phyloP scores from a whole-genome alignment of 2,329 filamentous ascomycete genomes.

The Grosmannia huntii region DNA sequence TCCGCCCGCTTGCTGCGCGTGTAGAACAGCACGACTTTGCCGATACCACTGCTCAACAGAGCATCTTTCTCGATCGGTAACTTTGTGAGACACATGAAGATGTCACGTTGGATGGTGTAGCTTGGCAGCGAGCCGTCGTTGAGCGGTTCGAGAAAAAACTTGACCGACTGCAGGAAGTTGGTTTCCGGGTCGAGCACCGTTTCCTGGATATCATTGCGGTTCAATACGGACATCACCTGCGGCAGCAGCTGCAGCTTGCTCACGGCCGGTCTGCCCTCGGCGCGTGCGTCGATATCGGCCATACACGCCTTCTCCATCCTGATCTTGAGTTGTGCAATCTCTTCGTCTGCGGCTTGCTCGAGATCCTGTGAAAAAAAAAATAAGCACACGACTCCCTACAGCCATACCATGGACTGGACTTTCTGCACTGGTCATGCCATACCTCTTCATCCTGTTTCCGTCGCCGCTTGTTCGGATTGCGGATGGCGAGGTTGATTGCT shows the following conservation, averaged over 20 bases:
- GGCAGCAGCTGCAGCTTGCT: constrained; percentile 92
- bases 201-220: constrained; percentile 74
- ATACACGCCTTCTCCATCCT: constrained; percentile 86
- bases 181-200: constrained; percentile 87
- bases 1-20: constrained; percentile 89
- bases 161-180: constrained; percentile 87
- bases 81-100: constrained; percentile 68
- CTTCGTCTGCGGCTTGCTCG: constrained; percentile 78
- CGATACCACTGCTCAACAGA: constrained; percentile 81
- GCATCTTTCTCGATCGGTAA: constrained; percentile 86
- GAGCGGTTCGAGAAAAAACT: constrained; percentile 92
- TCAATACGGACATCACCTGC: constrained; percentile 76
- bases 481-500: constrained; percentile 78
- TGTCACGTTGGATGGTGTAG: constrained; percentile 93
- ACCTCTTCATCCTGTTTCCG: constrained; percentile 83
- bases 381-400: not conserved
- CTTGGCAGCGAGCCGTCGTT: constrained; percentile 89
- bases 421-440: constrained; percentile 22
- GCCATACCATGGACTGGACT: not conserved
- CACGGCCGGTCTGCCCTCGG: constrained; percentile 66
- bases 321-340: constrained; percentile 76
- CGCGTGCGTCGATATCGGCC: constrained; percentile 71
- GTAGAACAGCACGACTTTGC: constrained; percentile 94
- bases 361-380: constrained; percentile 53
- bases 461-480: constrained; percentile 61